Conservation (phyloP, 441 rosid species). For the Sinapis alba region DNA sequence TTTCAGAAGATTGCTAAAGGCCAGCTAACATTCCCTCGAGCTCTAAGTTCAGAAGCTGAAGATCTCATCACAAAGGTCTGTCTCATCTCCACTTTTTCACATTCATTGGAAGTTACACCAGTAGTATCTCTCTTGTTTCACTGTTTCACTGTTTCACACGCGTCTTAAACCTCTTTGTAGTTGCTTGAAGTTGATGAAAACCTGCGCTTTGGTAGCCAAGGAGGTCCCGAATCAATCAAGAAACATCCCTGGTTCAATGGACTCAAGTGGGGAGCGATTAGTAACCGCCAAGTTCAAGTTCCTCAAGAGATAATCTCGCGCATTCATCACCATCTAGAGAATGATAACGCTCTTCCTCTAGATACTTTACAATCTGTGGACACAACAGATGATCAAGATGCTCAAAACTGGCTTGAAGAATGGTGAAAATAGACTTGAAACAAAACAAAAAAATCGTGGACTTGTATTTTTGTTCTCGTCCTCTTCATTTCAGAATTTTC, state of each 20-base stretch:
- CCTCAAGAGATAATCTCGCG: constrained; percentile 67
- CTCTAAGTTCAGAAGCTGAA: constrained; percentile 63
- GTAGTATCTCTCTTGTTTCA: constrained; percentile 1
- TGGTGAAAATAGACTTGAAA: constrained; percentile 55
- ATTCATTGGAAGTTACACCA: background rate
- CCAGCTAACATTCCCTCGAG: constrained; percentile 59
- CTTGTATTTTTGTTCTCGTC: background rate
- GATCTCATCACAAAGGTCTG: constrained; percentile 88
- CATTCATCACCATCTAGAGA: constrained; percentile 54
- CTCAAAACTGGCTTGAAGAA: constrained; percentile 77
- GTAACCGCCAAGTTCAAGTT: constrained; percentile 52
- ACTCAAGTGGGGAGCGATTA: constrained; percentile 66
- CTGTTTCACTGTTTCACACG: background rate
- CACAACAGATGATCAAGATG: constrained; percentile 52
- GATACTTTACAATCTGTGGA: constrained; percentile 48
- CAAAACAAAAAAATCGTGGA: constrained; percentile 10
- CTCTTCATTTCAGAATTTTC: background rate
- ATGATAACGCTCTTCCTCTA: constrained; percentile 34
- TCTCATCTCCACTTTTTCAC: constrained; percentile 29
- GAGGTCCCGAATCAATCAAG: constrained; percentile 61
- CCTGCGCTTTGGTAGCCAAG: constrained; percentile 64
- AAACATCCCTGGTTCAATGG: constrained; percentile 76
- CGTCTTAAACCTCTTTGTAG: constrained; percentile 46
- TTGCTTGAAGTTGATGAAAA: constrained; percentile 80
- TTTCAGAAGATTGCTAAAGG: constrained; percentile 83